Conservation (phyloP, 306 rosid species). For the Ammopiptanthus mongolicus region DNA sequence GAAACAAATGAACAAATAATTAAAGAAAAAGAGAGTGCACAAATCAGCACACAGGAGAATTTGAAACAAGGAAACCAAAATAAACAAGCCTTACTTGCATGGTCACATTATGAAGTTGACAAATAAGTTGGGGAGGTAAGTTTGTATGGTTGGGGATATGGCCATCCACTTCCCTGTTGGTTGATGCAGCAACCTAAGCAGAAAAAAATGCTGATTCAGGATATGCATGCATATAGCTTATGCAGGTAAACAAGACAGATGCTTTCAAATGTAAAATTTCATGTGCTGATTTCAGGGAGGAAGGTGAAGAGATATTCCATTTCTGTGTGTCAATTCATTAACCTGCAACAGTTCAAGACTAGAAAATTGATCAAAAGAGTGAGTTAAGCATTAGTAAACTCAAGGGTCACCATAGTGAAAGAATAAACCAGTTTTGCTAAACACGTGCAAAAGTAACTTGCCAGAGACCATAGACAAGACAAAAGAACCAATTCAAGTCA, state of each 20-base stretch:
- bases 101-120: conserved; percentile 92
- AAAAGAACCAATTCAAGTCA: conserved; percentile 1
- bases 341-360: neutral
- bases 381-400: neutral
- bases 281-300: neutral
- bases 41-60: neutral
- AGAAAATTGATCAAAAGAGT: neutral
- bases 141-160: conserved; percentile 46
- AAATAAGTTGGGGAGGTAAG: conserved; percentile 67
- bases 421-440: neutral
- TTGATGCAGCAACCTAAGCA: conserved; percentile 43
- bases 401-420: neutral
- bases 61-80: conserved; percentile 11
- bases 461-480: neutral
- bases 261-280: neutral
- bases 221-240: neutral
- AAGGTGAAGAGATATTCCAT: neutral
- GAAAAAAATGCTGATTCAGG: conserved; percentile 13
- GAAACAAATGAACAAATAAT: conserved; percentile 10
- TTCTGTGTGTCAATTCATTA: neutral
- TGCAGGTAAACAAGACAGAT: neutral
- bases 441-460: neutral
- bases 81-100: conserved; percentile 75
- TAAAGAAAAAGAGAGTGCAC: neutral
- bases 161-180: conserved; percentile 47